Evolutionary conservation across 2,329 filamentous ascomycete genomes (phyloP), one percentile per base, ranked within the genome.

Genomic region (Xylariaceae sp.): DNA sequence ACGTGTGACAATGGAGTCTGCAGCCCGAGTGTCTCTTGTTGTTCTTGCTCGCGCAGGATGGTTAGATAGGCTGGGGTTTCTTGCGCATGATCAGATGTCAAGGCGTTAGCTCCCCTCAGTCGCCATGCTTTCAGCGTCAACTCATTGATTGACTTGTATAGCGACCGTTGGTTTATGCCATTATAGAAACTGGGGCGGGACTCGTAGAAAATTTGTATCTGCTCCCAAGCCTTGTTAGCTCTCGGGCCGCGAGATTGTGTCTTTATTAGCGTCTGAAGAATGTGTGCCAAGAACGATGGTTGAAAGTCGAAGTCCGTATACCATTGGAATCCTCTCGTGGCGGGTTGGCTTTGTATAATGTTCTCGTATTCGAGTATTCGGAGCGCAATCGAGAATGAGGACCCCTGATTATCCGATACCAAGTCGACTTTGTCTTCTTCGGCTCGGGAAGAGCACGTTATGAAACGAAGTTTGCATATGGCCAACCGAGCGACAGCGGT

Each of bases 351-450:
- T 18, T 40, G 41, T 17, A 40, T 16, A 11, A 34, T 47, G 22
- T 47, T 47, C 45, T 47, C 45, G 33, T 47, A 47, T 40, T 47
- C 45, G 6, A 47, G 36, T 17, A 47, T 39, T 31, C 45, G 39
- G 14, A 47, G 36, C 14, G 45, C 45, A 31, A 39, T 40, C 36
- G 36, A 39, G 36, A 47, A 40, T 34, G 41, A 40, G n/a, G 36
- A 40, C 36, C 41, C 36, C 11, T 18, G 36, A 22, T 47, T 19
- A 28, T 31, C 22, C 10, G 36, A 14, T 28, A 18, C 7, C n/a
- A 41, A 6, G 17, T 47, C 19, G n/a, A 16, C n/a, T 13, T 18
- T 12, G 19, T 41, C 19, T 14, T 19, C 36, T 13, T 47, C 45
- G 31, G 10, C 16, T 45, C 38, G 44, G 38, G 38, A 36, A 12